These are phyloP conservation scores for Agaricus subrufescens DNA, from an alignment of 768 basidiomycete species.

Conservation along the genomic window DNA sequence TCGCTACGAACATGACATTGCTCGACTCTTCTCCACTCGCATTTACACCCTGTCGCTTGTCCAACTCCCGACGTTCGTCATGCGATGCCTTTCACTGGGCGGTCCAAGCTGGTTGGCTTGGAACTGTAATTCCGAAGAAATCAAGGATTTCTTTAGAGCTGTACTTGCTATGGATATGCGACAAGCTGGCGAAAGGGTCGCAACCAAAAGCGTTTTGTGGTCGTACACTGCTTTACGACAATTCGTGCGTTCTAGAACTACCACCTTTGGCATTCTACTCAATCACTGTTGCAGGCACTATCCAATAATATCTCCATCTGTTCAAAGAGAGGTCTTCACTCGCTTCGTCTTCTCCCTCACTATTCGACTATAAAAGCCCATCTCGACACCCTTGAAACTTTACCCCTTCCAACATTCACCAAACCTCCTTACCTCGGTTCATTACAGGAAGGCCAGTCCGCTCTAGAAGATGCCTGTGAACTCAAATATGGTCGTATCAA, in stretches of 20 bases:
- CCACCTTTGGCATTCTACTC: neutral
- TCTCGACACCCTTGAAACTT: conserved; percentile 54
- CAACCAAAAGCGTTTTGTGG: conserved; percentile 78
- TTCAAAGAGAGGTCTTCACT: conserved; percentile 60
- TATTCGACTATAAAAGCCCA: conserved; percentile 57
- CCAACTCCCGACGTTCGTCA: conserved; percentile 63
- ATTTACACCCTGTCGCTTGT: conserved; percentile 60
- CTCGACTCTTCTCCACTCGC: conserved; percentile 67
- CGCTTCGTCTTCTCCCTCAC: conserved; percentile 57
- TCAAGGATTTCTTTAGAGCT: conserved; percentile 71
- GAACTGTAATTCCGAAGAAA: conserved; percentile 63
- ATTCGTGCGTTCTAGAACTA: conserved; percentile 49
- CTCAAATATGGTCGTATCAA: conserved; percentile 43
- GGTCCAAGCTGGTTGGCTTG: conserved; percentile 67
- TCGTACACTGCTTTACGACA: conserved; percentile 73
- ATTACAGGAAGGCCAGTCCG: conserved; percentile 51
- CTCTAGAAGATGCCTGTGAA: conserved; percentile 63
- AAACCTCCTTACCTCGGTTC: conserved; percentile 66
- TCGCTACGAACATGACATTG: conserved; percentile 72
- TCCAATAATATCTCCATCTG: conserved; percentile 69
- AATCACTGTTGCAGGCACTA: conserved; percentile 43
- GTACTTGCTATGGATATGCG: conserved; percentile 74
- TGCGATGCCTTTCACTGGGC: conserved; percentile 56
- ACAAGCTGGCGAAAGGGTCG: conserved; percentile 72
- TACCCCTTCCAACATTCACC: conserved; percentile 50